A percentile compares a stretch with the other conserved stretches of the same genome.
phyloP scores from a whole-genome alignment of 306 rosid species.

The apple (Malus domestica) region DNA sequence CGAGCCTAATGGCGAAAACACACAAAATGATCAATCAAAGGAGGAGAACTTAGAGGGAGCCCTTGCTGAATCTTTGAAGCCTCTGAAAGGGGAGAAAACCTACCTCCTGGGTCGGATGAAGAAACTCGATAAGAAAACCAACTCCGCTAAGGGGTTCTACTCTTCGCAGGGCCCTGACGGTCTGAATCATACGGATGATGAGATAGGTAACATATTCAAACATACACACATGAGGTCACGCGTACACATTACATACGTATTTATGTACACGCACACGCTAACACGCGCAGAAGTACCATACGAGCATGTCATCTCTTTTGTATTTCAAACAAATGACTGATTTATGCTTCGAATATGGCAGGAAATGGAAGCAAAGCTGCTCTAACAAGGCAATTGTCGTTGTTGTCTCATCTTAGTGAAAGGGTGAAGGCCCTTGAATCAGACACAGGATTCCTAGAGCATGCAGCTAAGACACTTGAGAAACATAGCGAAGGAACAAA shows the following conservation, averaged over 20 bases:
- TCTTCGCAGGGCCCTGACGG: conserved; percentile 21
- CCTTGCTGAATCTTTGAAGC: conserved; percentile 25
- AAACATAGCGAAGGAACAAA: conserved; percentile 40
- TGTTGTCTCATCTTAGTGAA: conserved; percentile 34
- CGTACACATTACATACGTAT: not conserved
- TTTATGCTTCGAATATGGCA: conserved; percentile 17
- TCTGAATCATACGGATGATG: conserved; percentile 24
- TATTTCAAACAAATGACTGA: not conserved
- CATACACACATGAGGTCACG: not conserved
- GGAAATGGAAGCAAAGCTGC: conserved; percentile 35
- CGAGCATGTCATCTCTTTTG: not conserved
- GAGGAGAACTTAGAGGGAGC: conserved; percentile 24
- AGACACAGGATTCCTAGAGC: conserved; percentile 31
- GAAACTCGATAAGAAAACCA: conserved; percentile 33
- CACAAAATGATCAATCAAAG: conserved; percentile 23
- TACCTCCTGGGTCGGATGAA: conserved; percentile 47
- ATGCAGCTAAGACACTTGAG: conserved; percentile 32
- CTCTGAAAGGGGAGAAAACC: conserved; percentile 42
- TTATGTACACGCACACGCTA: not conserved
- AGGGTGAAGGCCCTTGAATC: conserved; percentile 52
- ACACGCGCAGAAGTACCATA: not conserved
- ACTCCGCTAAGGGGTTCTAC: conserved; percentile 29
- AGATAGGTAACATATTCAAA: conserved; percentile 35
- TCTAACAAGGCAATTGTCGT: conserved; percentile 24
- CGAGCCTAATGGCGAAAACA: conserved; percentile 24